Evolutionary conservation across 495 filamentous ascomycete genomes (phyloP).

Genomic region (Bombardia bombarda): DNA sequence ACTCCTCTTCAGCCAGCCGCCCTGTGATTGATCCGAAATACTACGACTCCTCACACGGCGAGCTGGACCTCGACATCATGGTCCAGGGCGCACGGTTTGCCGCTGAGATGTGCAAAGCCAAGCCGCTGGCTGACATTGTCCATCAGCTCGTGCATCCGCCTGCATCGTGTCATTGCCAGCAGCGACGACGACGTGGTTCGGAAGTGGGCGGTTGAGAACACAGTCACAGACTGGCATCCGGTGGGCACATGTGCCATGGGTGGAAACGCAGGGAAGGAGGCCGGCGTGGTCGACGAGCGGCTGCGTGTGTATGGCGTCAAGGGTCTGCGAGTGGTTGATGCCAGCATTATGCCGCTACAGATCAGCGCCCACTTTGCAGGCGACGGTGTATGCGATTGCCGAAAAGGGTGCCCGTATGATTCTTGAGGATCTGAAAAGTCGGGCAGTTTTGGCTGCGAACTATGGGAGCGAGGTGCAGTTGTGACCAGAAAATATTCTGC

Average conservation of each 20-base stretch:
- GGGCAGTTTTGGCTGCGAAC: too few relatives aligned
- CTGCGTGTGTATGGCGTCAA: conserved; percentile 45
- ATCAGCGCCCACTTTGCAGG: conserved; percentile 41
- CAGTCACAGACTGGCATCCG: conserved; percentile 39
- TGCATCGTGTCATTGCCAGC: neutral
- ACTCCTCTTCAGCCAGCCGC: neutral
- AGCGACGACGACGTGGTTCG: conserved; percentile 26
- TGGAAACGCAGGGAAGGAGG: conserved; percentile 16
- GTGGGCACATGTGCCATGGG: conserved; percentile 50
- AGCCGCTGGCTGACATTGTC: conserved; percentile 36
- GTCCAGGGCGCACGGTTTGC: conserved; percentile 30
- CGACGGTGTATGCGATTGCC: conserved; percentile 46
- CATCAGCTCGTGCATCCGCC: conserved; percentile 30
- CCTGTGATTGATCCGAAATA: conserved; percentile 38
- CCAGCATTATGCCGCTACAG: conserved; percentile 43
- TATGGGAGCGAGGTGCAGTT: too few relatives aligned
- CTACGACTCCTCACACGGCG: conserved; percentile 25
- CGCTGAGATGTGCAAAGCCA: conserved; percentile 32
- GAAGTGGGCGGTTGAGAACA: conserved; percentile 31
- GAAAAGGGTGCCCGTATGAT: conserved; percentile 47
- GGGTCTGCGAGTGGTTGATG: conserved; percentile 43
- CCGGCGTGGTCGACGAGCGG: conserved; percentile 41
- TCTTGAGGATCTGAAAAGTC: conserved; percentile 25
- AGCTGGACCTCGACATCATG: conserved; percentile 39
- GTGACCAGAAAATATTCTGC: too few relatives aligned